These are phyloP conservation scores for Gynochthodes officinalis DNA, from an alignment of 257 asterid genomes.

Conservation along the genomic window DNA sequence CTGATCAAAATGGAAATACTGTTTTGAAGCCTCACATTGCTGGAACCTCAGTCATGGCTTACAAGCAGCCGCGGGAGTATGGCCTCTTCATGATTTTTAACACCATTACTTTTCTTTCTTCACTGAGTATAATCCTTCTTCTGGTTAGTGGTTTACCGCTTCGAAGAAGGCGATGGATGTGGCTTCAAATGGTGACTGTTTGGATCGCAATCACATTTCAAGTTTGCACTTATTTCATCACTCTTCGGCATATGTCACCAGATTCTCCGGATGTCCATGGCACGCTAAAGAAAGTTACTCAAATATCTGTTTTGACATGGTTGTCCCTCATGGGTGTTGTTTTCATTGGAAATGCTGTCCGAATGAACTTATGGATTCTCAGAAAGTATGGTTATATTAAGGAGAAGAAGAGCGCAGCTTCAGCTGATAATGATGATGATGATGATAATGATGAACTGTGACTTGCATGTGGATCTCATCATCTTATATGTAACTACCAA, in stretches of 20 bases:
- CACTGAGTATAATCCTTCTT: slow-evolving; percentile 31
- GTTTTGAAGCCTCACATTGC: slow-evolving; percentile 12
- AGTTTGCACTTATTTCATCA: slow-evolving; percentile 37
- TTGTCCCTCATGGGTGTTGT: slow-evolving; percentile 36
- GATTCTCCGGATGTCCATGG: slow-evolving; percentile 1
- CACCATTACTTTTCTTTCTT: slow-evolving; percentile 34
- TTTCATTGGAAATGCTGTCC: slow-evolving; percentile 31
- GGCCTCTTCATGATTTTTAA: slow-evolving; percentile 27
- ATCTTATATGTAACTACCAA: background rate
- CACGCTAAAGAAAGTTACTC: slow-evolving; percentile 24
- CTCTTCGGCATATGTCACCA: slow-evolving; percentile 31
- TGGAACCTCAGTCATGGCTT: slow-evolving; percentile 32
- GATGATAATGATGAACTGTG: slow-evolving; percentile 10
- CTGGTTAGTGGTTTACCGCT: slow-evolving; percentile 42
- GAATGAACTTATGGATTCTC: slow-evolving; percentile 43
- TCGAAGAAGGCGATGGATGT: slow-evolving; percentile 27
- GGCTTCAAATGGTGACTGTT: slow-evolving; percentile 38
- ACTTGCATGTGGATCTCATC: background rate
- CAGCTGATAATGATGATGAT: background rate
- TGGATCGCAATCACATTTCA: slow-evolving; percentile 37
- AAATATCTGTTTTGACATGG: slow-evolving; percentile 38
- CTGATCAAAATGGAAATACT: slow-evolving; percentile 19
- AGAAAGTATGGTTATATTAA: slow-evolving; percentile 35
- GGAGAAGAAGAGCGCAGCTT: slow-evolving; percentile 13
- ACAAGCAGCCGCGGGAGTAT: slow-evolving; percentile 15